phyloP scores from a whole-genome alignment of 176 grass and related monocot genomes.

The Aegilops longissima region DNA sequence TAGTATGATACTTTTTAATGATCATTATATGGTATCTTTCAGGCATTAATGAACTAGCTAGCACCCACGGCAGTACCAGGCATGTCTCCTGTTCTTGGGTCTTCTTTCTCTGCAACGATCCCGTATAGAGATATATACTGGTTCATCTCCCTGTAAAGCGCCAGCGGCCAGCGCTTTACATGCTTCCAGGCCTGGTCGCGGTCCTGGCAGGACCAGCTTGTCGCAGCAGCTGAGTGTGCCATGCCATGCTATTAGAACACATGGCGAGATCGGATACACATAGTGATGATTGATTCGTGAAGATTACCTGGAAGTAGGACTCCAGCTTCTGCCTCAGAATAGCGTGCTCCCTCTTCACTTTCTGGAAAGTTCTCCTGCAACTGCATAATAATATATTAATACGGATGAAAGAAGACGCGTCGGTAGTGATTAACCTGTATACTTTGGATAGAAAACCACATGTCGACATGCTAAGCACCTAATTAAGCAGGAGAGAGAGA shows the following conservation, averaged over 20 bases:
- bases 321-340: constrained; percentile 68
- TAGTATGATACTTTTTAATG: neutral
- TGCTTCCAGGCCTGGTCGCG: constrained; percentile 34
- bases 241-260: constrained; percentile 1
- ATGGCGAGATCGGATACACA: neutral
- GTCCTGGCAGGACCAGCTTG: constrained; percentile 52
- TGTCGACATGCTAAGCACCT: neutral
- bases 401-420: neutral
- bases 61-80: neutral
- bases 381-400: constrained; percentile 27
- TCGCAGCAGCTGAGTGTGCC: constrained; percentile 47
- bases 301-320: constrained; percentile 84
- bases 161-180: neutral
- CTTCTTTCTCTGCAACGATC: neutral
- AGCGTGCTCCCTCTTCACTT: constrained; percentile 74
- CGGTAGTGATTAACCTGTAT: neutral
- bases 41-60: neutral
- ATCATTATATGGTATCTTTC: neutral
- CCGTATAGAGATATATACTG: neutral
- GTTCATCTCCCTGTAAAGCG: neutral
- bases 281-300: neutral
- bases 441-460: neutral
- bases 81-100: neutral
- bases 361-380: constrained; percentile 73
- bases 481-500: neutral